phyloP scores from a whole-genome alignment of 1,284 basidiomycete genomes.

The Phellinidium pouzarii region DNA sequence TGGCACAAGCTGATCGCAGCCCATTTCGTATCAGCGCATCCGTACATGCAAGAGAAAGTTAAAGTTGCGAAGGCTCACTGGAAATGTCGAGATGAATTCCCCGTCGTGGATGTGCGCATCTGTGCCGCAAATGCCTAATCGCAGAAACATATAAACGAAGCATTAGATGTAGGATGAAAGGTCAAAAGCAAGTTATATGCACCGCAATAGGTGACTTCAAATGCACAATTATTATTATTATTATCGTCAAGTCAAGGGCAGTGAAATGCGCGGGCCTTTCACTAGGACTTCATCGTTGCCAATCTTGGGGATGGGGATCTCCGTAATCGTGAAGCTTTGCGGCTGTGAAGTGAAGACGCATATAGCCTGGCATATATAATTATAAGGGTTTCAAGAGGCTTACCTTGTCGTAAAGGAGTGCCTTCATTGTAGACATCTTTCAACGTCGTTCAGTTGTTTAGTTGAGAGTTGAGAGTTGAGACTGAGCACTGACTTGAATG shows the following conservation, averaged over 20 bases:
- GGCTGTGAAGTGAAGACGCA: slow-evolving; percentile 22
- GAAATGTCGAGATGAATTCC: slow-evolving; percentile 54
- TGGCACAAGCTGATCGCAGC: slow-evolving; percentile 25
- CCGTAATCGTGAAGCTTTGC: slow-evolving; percentile 29
- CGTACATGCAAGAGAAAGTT: not conserved
- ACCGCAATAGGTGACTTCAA: slow-evolving; percentile 15
- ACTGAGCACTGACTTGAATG: no score
- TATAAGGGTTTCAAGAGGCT: no score
- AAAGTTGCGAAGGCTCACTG: slow-evolving; percentile 29
- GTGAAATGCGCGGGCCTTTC: slow-evolving; percentile 36
- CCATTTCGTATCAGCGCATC: slow-evolving; percentile 8
- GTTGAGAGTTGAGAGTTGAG: no score
- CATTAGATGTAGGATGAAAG: not conserved
- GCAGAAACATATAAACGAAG: not conserved
- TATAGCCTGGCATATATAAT: no score
- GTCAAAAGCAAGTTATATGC: not conserved
- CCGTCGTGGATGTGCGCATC: slow-evolving; percentile 56
- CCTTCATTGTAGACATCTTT: not conserved
- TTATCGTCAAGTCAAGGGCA: not conserved
- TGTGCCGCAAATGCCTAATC: slow-evolving; percentile 46
- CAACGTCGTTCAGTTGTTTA: no score
- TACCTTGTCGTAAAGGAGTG: not conserved
- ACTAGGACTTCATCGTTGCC: slow-evolving; percentile 47
- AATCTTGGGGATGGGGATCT: slow-evolving; percentile 40
- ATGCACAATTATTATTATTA: not conserved